A percentile compares a stretch with the other conserved stretches of the same genome.
Evolutionary conservation across 2,329 filamentous ascomycete species (phyloP).

Genomic region (Pyrenophora seminiperda): DNA sequence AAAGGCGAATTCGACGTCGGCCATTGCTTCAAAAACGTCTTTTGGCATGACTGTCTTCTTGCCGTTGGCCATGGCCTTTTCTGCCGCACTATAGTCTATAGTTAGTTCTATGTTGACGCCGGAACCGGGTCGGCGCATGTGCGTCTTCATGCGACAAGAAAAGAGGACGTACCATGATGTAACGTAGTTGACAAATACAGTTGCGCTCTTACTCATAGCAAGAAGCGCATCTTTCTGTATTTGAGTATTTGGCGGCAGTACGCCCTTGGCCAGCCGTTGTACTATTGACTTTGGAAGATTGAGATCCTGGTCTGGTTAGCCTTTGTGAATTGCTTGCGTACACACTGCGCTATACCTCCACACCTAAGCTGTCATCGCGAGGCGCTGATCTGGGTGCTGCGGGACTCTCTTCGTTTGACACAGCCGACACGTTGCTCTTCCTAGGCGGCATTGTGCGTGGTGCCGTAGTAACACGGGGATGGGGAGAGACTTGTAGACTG

Average conservation of each 20-base stretch:
- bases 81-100: constrained; percentile 67
- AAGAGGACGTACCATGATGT: constrained; percentile 66
- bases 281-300: constrained; percentile 81
- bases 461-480: not conserved
- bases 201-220: constrained; percentile 80
- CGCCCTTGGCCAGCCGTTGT: constrained; percentile 77
- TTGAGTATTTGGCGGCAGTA: constrained; percentile 78
- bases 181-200: constrained; percentile 82
- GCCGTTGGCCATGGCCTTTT: constrained; percentile 67
- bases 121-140: not conserved
- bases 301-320: constrained; percentile 58
- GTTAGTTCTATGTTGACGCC: not conserved
- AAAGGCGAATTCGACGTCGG: constrained; percentile 74
- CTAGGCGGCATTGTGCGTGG: constrained; percentile 51
- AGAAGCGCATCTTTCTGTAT: constrained; percentile 82
- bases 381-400: constrained; percentile 28
- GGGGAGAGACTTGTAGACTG: not conserved
- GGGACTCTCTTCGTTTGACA: constrained; percentile 45
- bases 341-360: constrained; percentile 47
- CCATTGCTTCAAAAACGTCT: constrained; percentile 77
- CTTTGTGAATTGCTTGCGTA: not conserved
- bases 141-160: not conserved
- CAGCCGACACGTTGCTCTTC: constrained; percentile 54
- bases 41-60: constrained; percentile 79
- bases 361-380: constrained; percentile 51